A percentile compares a stretch with the other conserved stretches of the same genome.
These are phyloP conservation scores for Auricularia sp. DNA, from an alignment of 768 basidiomycete genomes.

Conservation along the genomic window DNA sequence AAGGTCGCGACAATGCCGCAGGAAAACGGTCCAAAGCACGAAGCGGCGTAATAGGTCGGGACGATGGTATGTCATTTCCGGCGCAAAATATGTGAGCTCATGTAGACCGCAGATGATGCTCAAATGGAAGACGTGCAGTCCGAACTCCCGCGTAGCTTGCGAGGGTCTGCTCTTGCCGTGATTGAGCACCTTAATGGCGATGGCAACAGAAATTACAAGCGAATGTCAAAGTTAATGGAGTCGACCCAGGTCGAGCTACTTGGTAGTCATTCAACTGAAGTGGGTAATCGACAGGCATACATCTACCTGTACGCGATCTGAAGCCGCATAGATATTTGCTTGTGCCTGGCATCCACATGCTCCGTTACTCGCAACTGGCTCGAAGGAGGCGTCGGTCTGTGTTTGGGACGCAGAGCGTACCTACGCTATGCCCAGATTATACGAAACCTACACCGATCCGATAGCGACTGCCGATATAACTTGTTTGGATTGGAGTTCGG, in stretches of 20 bases:
- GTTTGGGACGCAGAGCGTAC: slow-evolving; percentile 43
- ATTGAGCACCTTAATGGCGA: no score
- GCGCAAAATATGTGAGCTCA: not conserved
- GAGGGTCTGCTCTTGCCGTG: no score
- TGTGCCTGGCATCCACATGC: slow-evolving; percentile 68
- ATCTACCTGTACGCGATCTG: not conserved
- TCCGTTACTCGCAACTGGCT: slow-evolving; percentile 67
- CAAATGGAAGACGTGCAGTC: not conserved
- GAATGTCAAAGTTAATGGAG: not conserved
- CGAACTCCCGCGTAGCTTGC: not conserved
- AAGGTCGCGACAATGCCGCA: not conserved
- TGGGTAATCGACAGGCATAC: not conserved
- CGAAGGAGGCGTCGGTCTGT: slow-evolving; percentile 65
- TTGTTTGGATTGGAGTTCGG: slow-evolving; percentile 64
- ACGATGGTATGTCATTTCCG: not conserved
- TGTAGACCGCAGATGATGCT: not conserved
- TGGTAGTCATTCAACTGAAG: not conserved
- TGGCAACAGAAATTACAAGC: no score
- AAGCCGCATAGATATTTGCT: slow-evolving; percentile 52
- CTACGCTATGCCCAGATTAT: slow-evolving; percentile 37
- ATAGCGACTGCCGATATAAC: slow-evolving; percentile 42
- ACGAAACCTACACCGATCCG: slow-evolving; percentile 32
- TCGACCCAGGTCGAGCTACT: not conserved
- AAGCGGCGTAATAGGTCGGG: not conserved
- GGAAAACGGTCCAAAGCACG: not conserved